Percentiles rank a stretch among this genome's conserved stretches.
These are phyloP conservation scores for Vicia faba DNA, from an alignment of 306 rosid species.

Conservation along the genomic window DNA sequence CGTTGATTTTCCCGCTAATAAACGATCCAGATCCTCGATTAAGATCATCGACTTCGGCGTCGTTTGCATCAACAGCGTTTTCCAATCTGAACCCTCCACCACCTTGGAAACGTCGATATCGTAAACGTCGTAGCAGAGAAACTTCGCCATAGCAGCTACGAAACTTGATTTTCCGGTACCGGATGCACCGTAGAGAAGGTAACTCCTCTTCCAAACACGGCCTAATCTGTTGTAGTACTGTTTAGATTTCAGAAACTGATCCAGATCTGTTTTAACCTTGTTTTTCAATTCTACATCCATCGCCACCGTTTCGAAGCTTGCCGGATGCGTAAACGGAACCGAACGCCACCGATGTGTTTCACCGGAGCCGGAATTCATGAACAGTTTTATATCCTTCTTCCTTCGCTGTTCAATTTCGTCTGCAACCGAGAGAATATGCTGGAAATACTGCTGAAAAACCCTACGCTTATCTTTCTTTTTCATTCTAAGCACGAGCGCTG, in stretches of 20 bases:
- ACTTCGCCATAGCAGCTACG: slow-evolving; percentile 87
- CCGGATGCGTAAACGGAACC: slow-evolving; percentile 75
- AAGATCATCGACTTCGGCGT: slow-evolving; percentile 69
- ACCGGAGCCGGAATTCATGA: slow-evolving; percentile 45
- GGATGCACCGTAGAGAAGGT: slow-evolving; percentile 71
- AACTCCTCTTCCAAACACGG: slow-evolving; percentile 95
- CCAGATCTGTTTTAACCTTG: slow-evolving; percentile 77
- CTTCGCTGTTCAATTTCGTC: slow-evolving; percentile 69
- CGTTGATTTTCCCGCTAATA: slow-evolving; percentile 44
- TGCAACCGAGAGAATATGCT: slow-evolving; percentile 66
- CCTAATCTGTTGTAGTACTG: slow-evolving; percentile 83
- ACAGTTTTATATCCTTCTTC: slow-evolving; percentile 60
- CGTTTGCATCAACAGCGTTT: slow-evolving; percentile 61
- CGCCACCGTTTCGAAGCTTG: slow-evolving; percentile 73
- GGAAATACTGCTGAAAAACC: slow-evolving; percentile 82
- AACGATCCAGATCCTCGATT: slow-evolving; percentile 78
- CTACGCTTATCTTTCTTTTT: slow-evolving; percentile 71
- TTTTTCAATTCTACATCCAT: slow-evolving; percentile 72
- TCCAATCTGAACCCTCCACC: slow-evolving; percentile 60
- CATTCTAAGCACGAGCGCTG: slow-evolving; percentile 56
- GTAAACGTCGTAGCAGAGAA: slow-evolving; percentile 75
- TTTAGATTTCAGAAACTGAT: slow-evolving; percentile 74
- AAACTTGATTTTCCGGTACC: slow-evolving; percentile 91
- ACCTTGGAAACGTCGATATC: slow-evolving; percentile 69
- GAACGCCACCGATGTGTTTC: slow-evolving; percentile 63